phyloP scores from a whole-genome alignment of 225 moss, liverwort and hornwort genomes.

The Neckera pumila region DNA sequence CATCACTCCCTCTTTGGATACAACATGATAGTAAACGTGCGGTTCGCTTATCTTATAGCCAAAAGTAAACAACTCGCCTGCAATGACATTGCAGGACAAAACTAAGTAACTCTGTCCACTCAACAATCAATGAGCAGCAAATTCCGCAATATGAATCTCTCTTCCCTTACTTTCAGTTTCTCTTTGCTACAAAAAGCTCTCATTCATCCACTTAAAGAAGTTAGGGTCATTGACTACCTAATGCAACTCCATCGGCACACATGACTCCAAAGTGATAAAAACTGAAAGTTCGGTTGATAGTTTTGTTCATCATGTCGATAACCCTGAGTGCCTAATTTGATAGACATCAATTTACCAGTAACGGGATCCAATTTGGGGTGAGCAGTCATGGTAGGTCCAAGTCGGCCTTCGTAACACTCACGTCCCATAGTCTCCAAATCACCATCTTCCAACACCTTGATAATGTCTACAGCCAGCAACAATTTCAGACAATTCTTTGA shows the following conservation, averaged over 20 bases:
- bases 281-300: neutral
- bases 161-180: neutral
- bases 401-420: conserved; percentile 22
- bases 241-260: neutral
- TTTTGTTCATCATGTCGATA: no score
- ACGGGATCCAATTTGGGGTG: conserved; percentile 21
- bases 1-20: neutral
- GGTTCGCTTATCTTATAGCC: neutral
- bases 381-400: conserved; percentile 18
- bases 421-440: conserved; percentile 55
- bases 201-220: neutral
- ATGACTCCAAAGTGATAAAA: neutral
- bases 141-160: neutral
- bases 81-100: neutral
- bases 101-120: neutral
- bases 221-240: no score
- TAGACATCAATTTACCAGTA: neutral
- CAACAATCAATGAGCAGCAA: neutral
- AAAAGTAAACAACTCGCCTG: neutral
- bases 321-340: neutral
- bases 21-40: neutral
- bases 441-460: conserved; percentile 56
- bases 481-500: no score
- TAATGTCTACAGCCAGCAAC: conserved; percentile 2
- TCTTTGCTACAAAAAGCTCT: neutral